Conservation (phyloP, 805 yeast species). For the Ogataea trehaloabstinens region DNA sequence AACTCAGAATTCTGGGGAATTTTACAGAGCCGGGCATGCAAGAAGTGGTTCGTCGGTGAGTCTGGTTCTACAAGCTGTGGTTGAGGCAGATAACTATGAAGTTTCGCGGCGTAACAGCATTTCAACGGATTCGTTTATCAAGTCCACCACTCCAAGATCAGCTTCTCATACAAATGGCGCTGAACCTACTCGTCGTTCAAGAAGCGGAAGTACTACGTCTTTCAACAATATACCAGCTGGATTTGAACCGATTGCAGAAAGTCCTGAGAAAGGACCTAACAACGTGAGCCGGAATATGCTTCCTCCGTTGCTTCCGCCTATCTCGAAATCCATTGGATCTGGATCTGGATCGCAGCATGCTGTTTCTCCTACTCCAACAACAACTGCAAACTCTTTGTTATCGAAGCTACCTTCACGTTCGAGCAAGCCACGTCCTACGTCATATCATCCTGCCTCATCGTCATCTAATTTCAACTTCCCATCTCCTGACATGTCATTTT, state of each 20-base stretch:
- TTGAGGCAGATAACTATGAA: constrained; percentile 52
- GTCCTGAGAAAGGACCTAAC: constrained; percentile 32
- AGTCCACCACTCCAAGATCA: constrained; percentile 31
- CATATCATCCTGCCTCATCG: constrained; percentile 69
- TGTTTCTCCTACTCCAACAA: constrained; percentile 32
- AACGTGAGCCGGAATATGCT: constrained; percentile 9
- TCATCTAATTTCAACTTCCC: constrained; percentile 25
- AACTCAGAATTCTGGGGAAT: constrained; percentile 9
- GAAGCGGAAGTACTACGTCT: constrained; percentile 17
- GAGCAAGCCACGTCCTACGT: constrained; percentile 77
- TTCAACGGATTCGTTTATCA: constrained; percentile 17
- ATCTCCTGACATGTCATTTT: constrained; percentile 29
- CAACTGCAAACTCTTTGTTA: constrained; percentile 29
- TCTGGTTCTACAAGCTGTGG: constrained; percentile 69
- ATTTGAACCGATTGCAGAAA: constrained; percentile 47
- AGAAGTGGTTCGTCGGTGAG: constrained; percentile 54
- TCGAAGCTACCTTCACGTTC: constrained; percentile 31
- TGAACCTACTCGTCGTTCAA: constrained; percentile 10
- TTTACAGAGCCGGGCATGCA: constrained; percentile 22
- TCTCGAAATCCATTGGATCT: constrained; percentile 16
- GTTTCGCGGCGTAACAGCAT: constrained; percentile 32
- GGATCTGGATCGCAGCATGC: constrained; percentile 11
- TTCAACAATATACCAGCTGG: constrained; percentile 11
- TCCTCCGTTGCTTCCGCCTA: constrained; percentile 29
- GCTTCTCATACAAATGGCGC: constrained; percentile 23